A percentile compares a stretch with the other conserved stretches of the same genome.
phyloP scores from a whole-genome alignment of 257 asterid species.

The Lithospermum erythrorhizon region DNA sequence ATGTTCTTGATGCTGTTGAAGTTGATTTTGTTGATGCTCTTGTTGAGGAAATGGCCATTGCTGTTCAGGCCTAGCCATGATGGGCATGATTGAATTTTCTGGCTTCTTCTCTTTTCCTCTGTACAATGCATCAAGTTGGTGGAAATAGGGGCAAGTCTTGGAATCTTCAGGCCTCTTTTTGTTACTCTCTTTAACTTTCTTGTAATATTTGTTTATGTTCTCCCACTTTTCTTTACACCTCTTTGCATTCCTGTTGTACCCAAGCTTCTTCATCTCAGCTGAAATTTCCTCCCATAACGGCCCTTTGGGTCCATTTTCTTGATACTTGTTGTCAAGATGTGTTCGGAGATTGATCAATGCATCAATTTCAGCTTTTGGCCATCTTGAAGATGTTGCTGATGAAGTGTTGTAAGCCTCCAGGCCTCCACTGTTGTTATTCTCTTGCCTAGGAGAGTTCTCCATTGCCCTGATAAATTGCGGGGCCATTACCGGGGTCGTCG shows the following conservation, averaged over 20 bases:
- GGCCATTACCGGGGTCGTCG: constrained; percentile 1
- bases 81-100: constrained; percentile 35
- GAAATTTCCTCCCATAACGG: constrained; percentile 96
- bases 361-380: constrained; percentile 91
- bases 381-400: constrained; percentile 47
- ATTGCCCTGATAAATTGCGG: constrained; percentile 6
- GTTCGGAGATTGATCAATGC: constrained; percentile 66
- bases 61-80: constrained; percentile 91
- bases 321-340: constrained; percentile 57
- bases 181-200: constrained; percentile 86
- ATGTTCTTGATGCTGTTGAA: constrained; percentile 7
- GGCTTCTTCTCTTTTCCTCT: constrained; percentile 33
- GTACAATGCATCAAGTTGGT: constrained; percentile 77
- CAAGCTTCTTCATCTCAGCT: constrained; percentile 46
- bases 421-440: constrained; percentile 29
- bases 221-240: constrained; percentile 99
- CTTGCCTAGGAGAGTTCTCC: constrained; percentile 14
- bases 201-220: constrained; percentile 87
- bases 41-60: constrained; percentile 63
- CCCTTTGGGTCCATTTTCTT: constrained; percentile 82
- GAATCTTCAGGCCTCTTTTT: constrained; percentile 75
- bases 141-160: constrained; percentile 85
- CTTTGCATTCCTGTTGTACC: constrained; percentile 69
- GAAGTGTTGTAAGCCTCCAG: constrained; percentile 2
- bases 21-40: constrained; percentile 5